Percentiles rank a stretch among this genome's conserved stretches.
These are phyloP conservation scores for Thraustochytrium striatum DNA, from an alignment of 352 stramenopile species.

Conservation along the genomic window DNA sequence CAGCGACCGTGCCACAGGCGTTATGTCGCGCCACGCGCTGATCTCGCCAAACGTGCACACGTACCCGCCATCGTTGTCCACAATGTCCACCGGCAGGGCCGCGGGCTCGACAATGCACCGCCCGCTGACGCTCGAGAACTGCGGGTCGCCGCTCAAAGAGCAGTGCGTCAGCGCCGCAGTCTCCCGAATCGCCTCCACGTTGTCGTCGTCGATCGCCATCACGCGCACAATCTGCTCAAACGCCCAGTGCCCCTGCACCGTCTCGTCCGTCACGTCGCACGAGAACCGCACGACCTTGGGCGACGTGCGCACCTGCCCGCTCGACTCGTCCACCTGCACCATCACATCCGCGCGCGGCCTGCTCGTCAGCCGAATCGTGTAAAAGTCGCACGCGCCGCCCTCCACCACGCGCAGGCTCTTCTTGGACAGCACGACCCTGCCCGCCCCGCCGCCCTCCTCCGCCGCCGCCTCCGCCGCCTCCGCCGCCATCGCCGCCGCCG, in stretches of 20 bases:
- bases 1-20: neutral
- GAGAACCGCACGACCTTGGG: constrained; percentile 36
- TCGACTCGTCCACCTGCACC: constrained; percentile 37
- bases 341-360: constrained; percentile 23
- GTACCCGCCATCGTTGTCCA: constrained; percentile 33
- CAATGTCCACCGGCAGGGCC: constrained; percentile 23
- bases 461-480: neutral
- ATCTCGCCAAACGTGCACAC: constrained; percentile 39
- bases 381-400: constrained; percentile 44
- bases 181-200: constrained; percentile 32
- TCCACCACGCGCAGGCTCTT: constrained; percentile 15
- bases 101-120: constrained; percentile 3
- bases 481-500: neutral
- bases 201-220: constrained; percentile 44
- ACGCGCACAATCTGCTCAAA: constrained; percentile 9
- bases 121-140: constrained; percentile 37
- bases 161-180: constrained; percentile 17
- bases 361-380: constrained; percentile 11
- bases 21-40: neutral
- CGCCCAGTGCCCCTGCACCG: neutral
- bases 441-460: neutral
- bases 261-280: neutral
- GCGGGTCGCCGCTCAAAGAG: constrained; percentile 15
- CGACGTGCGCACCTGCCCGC: constrained; percentile 23
- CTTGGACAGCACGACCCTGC: constrained; percentile 41